These are phyloP conservation scores for Puccinellia tenuiflora DNA, from an alignment of 176 grass and related monocot species.

Conservation along the genomic window DNA sequence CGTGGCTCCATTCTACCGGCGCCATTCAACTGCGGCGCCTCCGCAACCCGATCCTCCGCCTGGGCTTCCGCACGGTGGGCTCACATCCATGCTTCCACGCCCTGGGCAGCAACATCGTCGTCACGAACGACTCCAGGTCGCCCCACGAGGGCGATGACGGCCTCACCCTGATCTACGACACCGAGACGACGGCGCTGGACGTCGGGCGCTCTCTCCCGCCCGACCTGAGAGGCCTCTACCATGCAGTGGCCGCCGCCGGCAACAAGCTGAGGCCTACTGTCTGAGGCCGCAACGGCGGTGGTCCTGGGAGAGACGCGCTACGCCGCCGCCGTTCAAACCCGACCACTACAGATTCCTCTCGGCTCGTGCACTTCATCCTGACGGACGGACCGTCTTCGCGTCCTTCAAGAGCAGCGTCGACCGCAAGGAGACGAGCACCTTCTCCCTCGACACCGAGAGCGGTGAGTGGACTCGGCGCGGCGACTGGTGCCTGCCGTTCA, in stretches of 20 bases:
- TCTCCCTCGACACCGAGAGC: background rate
- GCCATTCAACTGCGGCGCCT: background rate
- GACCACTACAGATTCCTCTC: too few relatives aligned
- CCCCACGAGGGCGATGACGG: too few relatives aligned
- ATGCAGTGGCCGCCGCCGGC: too few relatives aligned
- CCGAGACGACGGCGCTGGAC: background rate
- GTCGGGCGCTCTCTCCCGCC: background rate
- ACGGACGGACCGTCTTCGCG: background rate
- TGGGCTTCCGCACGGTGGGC: background rate
- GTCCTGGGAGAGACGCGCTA: too few relatives aligned
- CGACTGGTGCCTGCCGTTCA: background rate
- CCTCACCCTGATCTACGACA: background rate
- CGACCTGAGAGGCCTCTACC: background rate
- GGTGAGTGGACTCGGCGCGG: background rate
- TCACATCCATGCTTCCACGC: background rate
- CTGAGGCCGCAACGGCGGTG: too few relatives aligned
- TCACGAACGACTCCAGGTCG: background rate
- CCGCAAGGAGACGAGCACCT: background rate
- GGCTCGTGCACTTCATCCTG: background rate
- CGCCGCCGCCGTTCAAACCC: background rate
- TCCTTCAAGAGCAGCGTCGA: background rate
- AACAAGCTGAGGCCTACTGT: too few relatives aligned
- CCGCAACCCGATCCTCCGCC: background rate
- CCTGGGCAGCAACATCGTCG: background rate
- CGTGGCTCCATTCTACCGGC: too few relatives aligned